These are phyloP conservation scores for Rachicladosporium sp. DNA, from an alignment of 2,329 filamentous ascomycete species.

Conservation along the genomic window DNA sequence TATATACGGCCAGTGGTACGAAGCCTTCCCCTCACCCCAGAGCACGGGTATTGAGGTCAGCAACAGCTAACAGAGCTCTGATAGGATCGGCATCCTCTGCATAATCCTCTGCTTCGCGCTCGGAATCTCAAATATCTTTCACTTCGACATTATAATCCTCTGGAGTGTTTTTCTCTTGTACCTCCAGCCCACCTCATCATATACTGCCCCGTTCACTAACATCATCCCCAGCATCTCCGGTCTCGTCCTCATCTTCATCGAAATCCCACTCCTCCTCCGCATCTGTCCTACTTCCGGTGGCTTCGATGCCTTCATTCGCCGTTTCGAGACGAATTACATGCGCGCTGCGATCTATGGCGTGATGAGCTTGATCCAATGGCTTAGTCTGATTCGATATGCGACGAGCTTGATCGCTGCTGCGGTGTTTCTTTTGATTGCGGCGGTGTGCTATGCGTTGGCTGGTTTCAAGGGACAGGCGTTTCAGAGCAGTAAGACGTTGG, in stretches of 20 bases:
- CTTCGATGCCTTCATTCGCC: conserved; percentile 83
- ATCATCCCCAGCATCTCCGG: conserved; percentile 28
- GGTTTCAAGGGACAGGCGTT: conserved; percentile 75
- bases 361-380: conserved; percentile 75
- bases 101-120: conserved; percentile 55
- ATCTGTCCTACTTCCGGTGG: conserved; percentile 89
- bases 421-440: conserved; percentile 65
- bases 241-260: conserved; percentile 40
- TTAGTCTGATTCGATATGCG: conserved; percentile 53
- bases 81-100: conserved; percentile 45
- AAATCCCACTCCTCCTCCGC: conserved; percentile 86
- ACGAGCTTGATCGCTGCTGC: conserved; percentile 78
- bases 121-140: conserved; percentile 57
- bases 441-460: conserved; percentile 67
- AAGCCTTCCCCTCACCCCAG: neutral
- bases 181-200: conserved; percentile 9
- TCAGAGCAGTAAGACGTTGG: conserved; percentile 88
- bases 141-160: conserved; percentile 46
- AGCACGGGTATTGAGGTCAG: neutral
- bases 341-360: conserved; percentile 73
- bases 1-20: conserved; percentile 18
- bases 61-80: conserved; percentile 3
- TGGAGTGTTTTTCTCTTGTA: conserved; percentile 45
- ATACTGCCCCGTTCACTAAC: neutral
- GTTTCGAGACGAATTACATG: conserved; percentile 93